phyloP scores from a whole-genome alignment of 2,329 filamentous ascomycete species.

The Fusarium papillatum region DNA sequence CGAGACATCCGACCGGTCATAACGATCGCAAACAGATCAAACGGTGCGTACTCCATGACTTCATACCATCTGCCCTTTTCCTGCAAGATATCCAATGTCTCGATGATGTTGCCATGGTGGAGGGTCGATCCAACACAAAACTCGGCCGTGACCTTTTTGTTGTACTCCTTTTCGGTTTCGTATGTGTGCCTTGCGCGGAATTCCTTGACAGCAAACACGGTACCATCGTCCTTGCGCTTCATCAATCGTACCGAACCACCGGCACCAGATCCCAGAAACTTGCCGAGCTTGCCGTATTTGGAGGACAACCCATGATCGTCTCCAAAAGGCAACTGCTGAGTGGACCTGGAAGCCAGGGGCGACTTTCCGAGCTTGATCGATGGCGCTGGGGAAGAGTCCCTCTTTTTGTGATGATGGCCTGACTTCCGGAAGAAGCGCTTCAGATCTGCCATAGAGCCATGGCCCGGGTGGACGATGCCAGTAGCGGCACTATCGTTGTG shows the following conservation, averaged over 20 bases:
- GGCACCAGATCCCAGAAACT: slow-evolving; percentile 92
- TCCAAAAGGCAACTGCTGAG: slow-evolving; percentile 85
- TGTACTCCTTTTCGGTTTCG: slow-evolving; percentile 95
- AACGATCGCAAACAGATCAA: slow-evolving; percentile 95
- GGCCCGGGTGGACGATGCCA: slow-evolving; percentile 49
- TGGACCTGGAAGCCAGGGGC: slow-evolving; percentile 59
- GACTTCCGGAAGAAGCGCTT: slow-evolving; percentile 96
- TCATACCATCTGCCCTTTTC: slow-evolving; percentile 97
- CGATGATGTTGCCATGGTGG: slow-evolving; percentile 98
- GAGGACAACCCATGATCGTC: slow-evolving; percentile 92
- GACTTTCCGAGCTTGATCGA: slow-evolving; percentile 66
- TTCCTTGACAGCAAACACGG: slow-evolving; percentile 97
- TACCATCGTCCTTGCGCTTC: slow-evolving; percentile 92
- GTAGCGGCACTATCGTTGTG: slow-evolving; percentile 43
- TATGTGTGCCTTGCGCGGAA: slow-evolving; percentile 93
- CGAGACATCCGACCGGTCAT: slow-evolving; percentile 99
- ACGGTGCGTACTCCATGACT: slow-evolving; percentile 99
- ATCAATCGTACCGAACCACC: slow-evolving; percentile 95
- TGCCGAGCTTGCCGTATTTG: slow-evolving; percentile 96
- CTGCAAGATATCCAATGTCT: slow-evolving; percentile 95
- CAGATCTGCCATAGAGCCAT: slow-evolving; percentile 92
- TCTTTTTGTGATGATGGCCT: slow-evolving; percentile 77
- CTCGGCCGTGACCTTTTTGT: slow-evolving; percentile 97
- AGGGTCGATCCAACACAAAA: slow-evolving; percentile 98
- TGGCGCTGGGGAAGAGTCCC: slow-evolving; percentile 71